Evolutionary conservation across 805 yeast species (phyloP).

Genomic region (Blastobotrys americana): DNA sequence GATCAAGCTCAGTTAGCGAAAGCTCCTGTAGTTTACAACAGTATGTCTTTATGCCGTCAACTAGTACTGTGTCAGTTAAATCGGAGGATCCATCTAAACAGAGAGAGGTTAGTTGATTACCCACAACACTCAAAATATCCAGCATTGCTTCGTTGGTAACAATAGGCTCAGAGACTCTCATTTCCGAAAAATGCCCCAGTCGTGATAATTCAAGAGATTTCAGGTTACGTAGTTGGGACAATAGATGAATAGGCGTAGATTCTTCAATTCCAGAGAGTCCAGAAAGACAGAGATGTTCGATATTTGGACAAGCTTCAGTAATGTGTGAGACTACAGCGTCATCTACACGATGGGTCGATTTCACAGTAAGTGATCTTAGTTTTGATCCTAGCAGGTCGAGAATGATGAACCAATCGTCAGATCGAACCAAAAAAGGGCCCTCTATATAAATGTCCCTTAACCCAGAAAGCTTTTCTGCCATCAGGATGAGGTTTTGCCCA

Average conservation of each 20-base stretch:
- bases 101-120: slow-evolving; percentile 51
- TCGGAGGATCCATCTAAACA: slow-evolving; percentile 66
- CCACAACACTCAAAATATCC: slow-evolving; percentile 44
- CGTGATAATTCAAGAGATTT: slow-evolving; percentile 55
- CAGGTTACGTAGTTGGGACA: slow-evolving; percentile 55
- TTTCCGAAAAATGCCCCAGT: slow-evolving; percentile 19
- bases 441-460: slow-evolving; percentile 58
- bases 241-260: slow-evolving; percentile 47
- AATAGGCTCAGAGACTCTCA: slow-evolving; percentile 41
- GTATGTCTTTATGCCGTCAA: slow-evolving; percentile 53
- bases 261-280: slow-evolving; percentile 67
- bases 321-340: slow-evolving; percentile 57
- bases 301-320: slow-evolving; percentile 47
- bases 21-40: slow-evolving; percentile 49
- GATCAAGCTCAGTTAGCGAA: slow-evolving; percentile 53
- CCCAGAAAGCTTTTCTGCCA: slow-evolving; percentile 48
- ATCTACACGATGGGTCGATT: slow-evolving; percentile 78
- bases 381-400: slow-evolving; percentile 51
- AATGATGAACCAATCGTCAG: slow-evolving; percentile 67
- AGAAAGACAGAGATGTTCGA: slow-evolving; percentile 54
- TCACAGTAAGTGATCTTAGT: slow-evolving; percentile 52
- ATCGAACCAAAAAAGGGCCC: slow-evolving; percentile 84
- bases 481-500: slow-evolving; percentile 63
- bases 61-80: slow-evolving; percentile 51
- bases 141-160: slow-evolving; percentile 62